These are phyloP conservation scores for Epichloe uncinata DNA, from an alignment of 2,329 filamentous ascomycete species.

Conservation along the genomic window DNA sequence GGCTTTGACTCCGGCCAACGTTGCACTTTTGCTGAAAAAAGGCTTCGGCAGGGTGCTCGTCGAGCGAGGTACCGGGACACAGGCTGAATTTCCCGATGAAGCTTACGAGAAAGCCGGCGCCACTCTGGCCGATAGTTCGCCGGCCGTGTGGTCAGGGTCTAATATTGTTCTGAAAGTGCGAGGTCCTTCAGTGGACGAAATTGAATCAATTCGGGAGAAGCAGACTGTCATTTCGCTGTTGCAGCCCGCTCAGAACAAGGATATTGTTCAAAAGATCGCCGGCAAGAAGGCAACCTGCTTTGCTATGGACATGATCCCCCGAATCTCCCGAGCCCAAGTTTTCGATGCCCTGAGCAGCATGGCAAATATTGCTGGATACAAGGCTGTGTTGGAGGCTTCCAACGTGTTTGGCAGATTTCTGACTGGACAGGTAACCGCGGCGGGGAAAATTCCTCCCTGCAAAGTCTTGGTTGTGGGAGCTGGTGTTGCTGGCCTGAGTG, in stretches of 20 bases:
- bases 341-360: conserved; percentile 86
- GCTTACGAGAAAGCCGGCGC: conserved; percentile 70
- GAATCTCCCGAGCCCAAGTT: conserved; percentile 77
- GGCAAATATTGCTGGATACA: conserved; percentile 92
- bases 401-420: conserved; percentile 82
- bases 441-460: conserved; percentile 78
- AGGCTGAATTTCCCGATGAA: conserved; percentile 64
- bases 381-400: conserved; percentile 77
- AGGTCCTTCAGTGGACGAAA: conserved; percentile 56
- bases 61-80: conserved; percentile 65
- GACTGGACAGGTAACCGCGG: conserved; percentile 81
- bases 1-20: conserved; percentile 74
- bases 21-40: conserved; percentile 75
- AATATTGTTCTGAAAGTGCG: conserved; percentile 80
- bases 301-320: conserved; percentile 86
- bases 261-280: conserved; percentile 60
- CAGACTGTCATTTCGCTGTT: conserved; percentile 73
- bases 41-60: conserved; percentile 67
- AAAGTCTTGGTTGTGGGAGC: conserved; percentile 86
- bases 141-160: conserved; percentile 57
- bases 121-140: conserved; percentile 54
- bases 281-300: conserved; percentile 61
- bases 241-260: conserved; percentile 68
- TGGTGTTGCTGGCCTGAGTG: conserved; percentile 76
- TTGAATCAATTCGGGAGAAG: conserved; percentile 51